Percentiles rank a stretch among this genome's conserved stretches.
Conservation (phyloP, 176 grass and related monocot species). For the Panicum miliaceum region DNA sequence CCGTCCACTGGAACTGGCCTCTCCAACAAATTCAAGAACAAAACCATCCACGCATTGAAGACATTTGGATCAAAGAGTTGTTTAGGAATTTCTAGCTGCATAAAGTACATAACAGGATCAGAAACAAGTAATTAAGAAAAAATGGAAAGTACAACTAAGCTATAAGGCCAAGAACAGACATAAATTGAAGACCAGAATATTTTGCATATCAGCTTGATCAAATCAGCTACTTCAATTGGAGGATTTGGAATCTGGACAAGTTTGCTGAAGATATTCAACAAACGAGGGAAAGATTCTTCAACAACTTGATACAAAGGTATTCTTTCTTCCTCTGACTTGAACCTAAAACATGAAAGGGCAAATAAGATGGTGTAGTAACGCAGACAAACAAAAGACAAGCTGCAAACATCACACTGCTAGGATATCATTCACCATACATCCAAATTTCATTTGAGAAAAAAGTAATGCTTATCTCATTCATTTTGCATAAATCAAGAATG, state of each 20-base stretch:
- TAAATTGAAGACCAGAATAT: slow-evolving; percentile 99
- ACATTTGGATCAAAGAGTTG: slow-evolving; percentile 71
- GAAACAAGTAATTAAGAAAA: not conserved
- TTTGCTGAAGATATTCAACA: slow-evolving; percentile 76
- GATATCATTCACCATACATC: not conserved
- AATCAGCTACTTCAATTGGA: slow-evolving; percentile 85
- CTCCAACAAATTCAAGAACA: slow-evolving; percentile 81
- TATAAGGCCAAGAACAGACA: slow-evolving; percentile 57
- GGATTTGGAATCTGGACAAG: slow-evolving; percentile 85
- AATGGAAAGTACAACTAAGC: not conserved
- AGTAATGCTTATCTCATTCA: not conserved
- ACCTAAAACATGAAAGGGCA: slow-evolving; percentile 52
- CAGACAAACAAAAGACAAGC: not conserved
- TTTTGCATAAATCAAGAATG: slow-evolving; percentile 12
- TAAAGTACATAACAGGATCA: slow-evolving; percentile 24
- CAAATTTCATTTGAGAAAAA: slow-evolving; percentile 16
- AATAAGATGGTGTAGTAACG: slow-evolving; percentile 2
- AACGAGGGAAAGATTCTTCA: slow-evolving; percentile 73
- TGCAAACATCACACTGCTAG: not conserved
- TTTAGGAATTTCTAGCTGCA: slow-evolving; percentile 89
- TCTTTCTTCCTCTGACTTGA: slow-evolving; percentile 94
- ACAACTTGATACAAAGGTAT: slow-evolving; percentile 82
- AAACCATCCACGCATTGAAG: slow-evolving; percentile 90
- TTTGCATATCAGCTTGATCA: slow-evolving; percentile 97
- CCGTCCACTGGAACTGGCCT: slow-evolving; percentile 75